phyloP scores from a whole-genome alignment of 2,329 filamentous ascomycete species.

The Colletotrichum eleusines region DNA sequence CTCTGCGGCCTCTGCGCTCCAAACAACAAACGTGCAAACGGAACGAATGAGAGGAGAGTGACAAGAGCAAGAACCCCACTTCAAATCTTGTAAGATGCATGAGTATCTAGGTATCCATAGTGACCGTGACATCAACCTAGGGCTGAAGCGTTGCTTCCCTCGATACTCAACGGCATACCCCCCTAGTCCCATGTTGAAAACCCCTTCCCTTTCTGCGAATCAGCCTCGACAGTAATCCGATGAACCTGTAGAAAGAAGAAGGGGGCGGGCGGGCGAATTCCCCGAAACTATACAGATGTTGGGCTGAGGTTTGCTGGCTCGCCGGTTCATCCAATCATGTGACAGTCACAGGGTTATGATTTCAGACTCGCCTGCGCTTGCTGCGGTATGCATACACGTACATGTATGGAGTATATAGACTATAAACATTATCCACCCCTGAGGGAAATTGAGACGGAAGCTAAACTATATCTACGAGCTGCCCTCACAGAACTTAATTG shows the following conservation, averaged over 20 bases:
- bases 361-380: background rate
- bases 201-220: background rate
- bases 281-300: background rate
- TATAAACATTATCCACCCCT: conserved; percentile 23
- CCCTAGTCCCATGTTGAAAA: background rate
- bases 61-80: background rate
- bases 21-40: background rate
- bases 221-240: conserved; percentile 15
- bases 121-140: conserved; percentile 22
- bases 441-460: conserved; percentile 1
- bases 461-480: background rate
- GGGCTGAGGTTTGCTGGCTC: background rate
- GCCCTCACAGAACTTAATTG: background rate
- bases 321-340: conserved; percentile 25
- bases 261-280: background rate
- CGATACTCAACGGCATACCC: conserved; percentile 15
- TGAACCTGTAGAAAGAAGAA: conserved; percentile 2
- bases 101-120: background rate
- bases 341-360: background rate
- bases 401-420: background rate
- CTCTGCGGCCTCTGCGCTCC: background rate
- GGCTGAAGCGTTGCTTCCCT: conserved; percentile 11
- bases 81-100: background rate
- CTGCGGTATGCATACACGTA: background rate
- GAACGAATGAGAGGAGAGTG: background rate